A percentile compares a stretch with the other conserved stretches of the same genome.
Evolutionary conservation across 441 rosid species (phyloP).

Genomic region (Macaranga tanarius): DNA sequence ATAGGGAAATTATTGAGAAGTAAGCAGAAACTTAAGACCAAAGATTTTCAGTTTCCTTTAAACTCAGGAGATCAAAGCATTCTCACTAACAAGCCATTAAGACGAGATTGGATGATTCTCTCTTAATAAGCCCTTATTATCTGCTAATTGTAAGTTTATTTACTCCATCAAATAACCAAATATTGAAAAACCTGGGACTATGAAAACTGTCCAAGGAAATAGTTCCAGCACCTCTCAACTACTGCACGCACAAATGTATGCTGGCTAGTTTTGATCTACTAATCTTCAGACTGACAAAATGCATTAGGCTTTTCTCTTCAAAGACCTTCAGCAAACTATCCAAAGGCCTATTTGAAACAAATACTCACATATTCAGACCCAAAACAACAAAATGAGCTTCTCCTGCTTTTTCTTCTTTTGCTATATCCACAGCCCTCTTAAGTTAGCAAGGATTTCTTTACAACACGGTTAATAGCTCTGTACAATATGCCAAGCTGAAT

Average conservation of each 20-base stretch:
- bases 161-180: no score
- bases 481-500: not conserved
- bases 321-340: not conserved
- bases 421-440: not conserved
- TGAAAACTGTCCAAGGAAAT: not conserved
- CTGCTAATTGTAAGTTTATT: no score
- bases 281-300: slow-evolving; percentile 3
- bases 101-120: no score
- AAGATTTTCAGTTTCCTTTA: no score
- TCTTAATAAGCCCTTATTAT: no score
- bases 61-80: no score
- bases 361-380: not conserved
- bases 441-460: not conserved
- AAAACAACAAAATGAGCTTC: not conserved
- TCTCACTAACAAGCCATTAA: no score
- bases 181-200: not conserved
- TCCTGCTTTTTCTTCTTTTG: not conserved
- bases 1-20: no score
- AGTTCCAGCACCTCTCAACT: not conserved
- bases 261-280: not conserved
- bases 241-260: not conserved
- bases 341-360: not conserved
- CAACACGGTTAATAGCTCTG: not conserved
- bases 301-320: not conserved
- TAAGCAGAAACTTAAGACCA: no score